These are phyloP conservation scores for Panellus pusillus DNA, from an alignment of 768 basidiomycete species.

Conservation along the genomic window DNA sequence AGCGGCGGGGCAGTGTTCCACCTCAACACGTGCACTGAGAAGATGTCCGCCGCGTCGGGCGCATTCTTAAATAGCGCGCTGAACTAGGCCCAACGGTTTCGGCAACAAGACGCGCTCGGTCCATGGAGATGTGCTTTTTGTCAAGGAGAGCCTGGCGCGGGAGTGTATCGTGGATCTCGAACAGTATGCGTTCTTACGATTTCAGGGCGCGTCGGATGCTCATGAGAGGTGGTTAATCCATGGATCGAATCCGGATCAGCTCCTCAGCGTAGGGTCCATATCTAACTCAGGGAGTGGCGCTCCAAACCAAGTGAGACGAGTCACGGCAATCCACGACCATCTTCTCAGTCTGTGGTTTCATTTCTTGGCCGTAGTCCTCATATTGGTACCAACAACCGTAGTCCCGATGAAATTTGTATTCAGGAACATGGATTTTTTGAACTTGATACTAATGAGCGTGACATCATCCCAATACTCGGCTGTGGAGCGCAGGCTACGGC, in stretches of 20 bases:
- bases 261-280: not conserved
- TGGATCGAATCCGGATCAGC: conserved; percentile 9
- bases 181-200: conserved; percentile 10
- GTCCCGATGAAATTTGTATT: no score
- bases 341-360: no score
- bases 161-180: conserved; percentile 15
- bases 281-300: no score
- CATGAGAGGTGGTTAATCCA: conserved; percentile 18
- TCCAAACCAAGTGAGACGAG: no score
- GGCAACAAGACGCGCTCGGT: not conserved
- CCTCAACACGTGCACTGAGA: conserved; percentile 3
- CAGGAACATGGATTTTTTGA: no score
- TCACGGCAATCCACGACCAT: no score
- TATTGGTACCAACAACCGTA: no score
- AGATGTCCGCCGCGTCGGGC: conserved; percentile 4
- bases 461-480: no score
- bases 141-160: conserved; percentile 9
- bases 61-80: conserved; percentile 2
- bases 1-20: conserved; percentile 4
- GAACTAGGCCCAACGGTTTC: not conserved
- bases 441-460: no score
- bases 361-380: no score
- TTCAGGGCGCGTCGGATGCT: no score
- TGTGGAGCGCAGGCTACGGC: no score
- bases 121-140: conserved; percentile 12